phyloP scores from a whole-genome alignment of 2,329 filamentous ascomycete species.

The Cladosporium sp. region DNA sequence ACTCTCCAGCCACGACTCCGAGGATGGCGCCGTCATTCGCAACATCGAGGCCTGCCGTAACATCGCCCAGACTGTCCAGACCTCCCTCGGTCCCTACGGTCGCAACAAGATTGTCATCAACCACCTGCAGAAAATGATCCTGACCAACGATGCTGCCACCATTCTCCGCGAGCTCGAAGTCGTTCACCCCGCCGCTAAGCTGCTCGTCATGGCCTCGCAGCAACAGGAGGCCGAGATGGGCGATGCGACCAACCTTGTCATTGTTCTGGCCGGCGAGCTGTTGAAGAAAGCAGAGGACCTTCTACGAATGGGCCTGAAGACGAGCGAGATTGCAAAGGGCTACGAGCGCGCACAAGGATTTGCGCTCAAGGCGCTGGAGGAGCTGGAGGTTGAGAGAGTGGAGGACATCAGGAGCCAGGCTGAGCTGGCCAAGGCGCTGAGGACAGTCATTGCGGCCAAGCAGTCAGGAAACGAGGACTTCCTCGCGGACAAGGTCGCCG shows the following conservation, averaged over 20 bases:
- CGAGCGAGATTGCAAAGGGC: constrained; percentile 93
- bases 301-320: constrained; percentile 94
- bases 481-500: constrained; percentile 82
- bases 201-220: constrained; percentile 97
- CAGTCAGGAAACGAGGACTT: constrained; percentile 92
- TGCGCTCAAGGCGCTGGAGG: constrained; percentile 80
- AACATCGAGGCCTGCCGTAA: constrained; percentile 98
- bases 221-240: constrained; percentile 99
- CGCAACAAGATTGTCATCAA: constrained; percentile 99
- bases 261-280: constrained; percentile 91
- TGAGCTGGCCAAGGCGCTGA: constrained; percentile 91
- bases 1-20: constrained; percentile 81
- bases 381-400: constrained; percentile 84
- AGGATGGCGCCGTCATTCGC: constrained; percentile 97
- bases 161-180: constrained; percentile 97
- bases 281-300: constrained; percentile 97
- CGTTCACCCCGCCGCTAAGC: constrained; percentile 94
- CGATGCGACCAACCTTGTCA: constrained; percentile 96
- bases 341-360: constrained; percentile 94
- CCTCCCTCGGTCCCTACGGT: constrained; percentile 93
- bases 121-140: constrained; percentile 98
- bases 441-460: constrained; percentile 94
- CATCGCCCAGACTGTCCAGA: constrained; percentile 94
- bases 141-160: constrained; percentile 96
- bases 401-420: constrained; percentile 76